These are phyloP conservation scores for Ustilago sp. DNA, from an alignment of 1,284 basidiomycete genomes.

Conservation along the genomic window DNA sequence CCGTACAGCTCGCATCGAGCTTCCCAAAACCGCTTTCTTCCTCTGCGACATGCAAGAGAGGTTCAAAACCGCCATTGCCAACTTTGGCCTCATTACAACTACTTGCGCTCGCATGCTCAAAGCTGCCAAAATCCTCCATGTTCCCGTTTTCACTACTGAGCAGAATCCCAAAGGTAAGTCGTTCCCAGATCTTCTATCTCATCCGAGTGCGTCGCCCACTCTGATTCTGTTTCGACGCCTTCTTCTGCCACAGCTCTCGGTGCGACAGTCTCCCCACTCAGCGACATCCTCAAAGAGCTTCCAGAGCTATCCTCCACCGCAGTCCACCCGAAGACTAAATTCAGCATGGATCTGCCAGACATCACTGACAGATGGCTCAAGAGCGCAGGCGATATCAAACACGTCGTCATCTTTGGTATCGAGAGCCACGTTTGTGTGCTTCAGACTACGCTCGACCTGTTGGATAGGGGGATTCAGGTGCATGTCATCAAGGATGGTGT, in stretches of 20 bases:
- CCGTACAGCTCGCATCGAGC: constrained; percentile 51
- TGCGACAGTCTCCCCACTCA: constrained; percentile 76
- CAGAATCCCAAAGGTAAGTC: constrained; percentile 81
- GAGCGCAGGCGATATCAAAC: constrained; percentile 71
- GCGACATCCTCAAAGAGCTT: constrained; percentile 74
- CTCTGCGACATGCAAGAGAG: constrained; percentile 64
- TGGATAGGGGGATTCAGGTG: constrained; percentile 74
- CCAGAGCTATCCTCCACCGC: constrained; percentile 75
- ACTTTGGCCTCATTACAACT: constrained; percentile 54
- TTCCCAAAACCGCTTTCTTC: constrained; percentile 60
- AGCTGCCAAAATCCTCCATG: constrained; percentile 74
- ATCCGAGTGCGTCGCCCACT: neutral
- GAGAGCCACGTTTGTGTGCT: constrained; percentile 89
- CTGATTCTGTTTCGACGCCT: neutral
- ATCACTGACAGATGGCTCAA: constrained; percentile 74
- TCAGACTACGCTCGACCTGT: constrained; percentile 80
- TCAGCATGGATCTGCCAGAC: constrained; percentile 84
- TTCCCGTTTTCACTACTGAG: constrained; percentile 82
- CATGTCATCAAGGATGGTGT: constrained; percentile 85
- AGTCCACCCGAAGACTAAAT: constrained; percentile 78
- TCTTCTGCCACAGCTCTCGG: constrained; percentile 75
- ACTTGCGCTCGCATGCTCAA: constrained; percentile 59
- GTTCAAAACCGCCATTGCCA: constrained; percentile 58
- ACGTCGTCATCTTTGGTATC: constrained; percentile 84
- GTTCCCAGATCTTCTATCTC: too few species aligned